Evolutionary conservation across 345 rosid genomes (phyloP), one percentile per base, ranked within the genome.

Genomic region (Odontarrhena argentea): DNA sequence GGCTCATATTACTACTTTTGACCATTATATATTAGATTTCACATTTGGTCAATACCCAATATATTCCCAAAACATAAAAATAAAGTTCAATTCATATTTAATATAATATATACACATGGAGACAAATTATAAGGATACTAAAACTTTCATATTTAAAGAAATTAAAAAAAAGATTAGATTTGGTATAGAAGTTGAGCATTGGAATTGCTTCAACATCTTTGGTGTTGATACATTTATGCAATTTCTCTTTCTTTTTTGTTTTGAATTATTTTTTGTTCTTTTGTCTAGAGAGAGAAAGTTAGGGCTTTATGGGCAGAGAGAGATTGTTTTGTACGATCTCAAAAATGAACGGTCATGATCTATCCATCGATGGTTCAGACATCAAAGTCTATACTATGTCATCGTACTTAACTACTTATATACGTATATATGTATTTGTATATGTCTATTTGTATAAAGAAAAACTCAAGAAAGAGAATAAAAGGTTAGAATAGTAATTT

Each of bases 321-420:
- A 28, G 32, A 28, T 3, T 28, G 32, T 56, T 50, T 49, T 38
- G 86, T 74, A 84, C 47, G 46, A 63, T 57, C 35, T 18, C 4
- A 0, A 50, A 52, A 73, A 70, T 74, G 85, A 80, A 85, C 86
- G 81, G 84, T 79, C 78, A 79, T 47, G 85, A 75, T 77, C 49
- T 55, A 28, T 81, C 36, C 55, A 52, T 45, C 26, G 14, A 42
- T 32, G 28, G 13, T 52, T 67, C 51, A 67, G n/a, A 37, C 77
- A 67, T 60, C 62, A 66, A 5, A 60, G 45, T 47, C 55, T 73
- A 52, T 67, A 11, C 3, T 2, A 67, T 67, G 71, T 59, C 66
- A 58, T 58, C 9, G 46, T 65, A 65, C 62, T n/a, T 43, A 34
- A 28, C 32, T 37, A 56, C 12, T 28, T 28, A 2, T 38, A 45